phyloP scores from a whole-genome alignment of 169 alveolate species.

The Eimeria nieschulzi region DNA sequence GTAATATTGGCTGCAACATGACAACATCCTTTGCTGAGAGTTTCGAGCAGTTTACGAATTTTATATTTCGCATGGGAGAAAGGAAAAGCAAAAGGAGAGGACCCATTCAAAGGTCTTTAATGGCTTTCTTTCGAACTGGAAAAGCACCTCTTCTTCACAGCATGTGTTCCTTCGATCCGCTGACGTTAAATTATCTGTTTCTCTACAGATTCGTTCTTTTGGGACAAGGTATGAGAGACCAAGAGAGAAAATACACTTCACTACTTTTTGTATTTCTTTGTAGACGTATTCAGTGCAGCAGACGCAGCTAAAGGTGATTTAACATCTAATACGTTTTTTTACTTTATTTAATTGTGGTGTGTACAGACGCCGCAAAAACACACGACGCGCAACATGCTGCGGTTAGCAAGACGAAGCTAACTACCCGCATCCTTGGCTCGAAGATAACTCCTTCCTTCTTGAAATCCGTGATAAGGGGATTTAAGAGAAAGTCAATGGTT shows the following conservation, averaged over 20 bases:
- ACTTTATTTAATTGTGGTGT: neutral
- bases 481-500: neutral
- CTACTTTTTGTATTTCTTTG: no score
- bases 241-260: no score
- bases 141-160: neutral
- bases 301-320: no score
- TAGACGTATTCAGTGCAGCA: no score
- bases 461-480: neutral
- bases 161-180: slow-evolving; percentile 53
- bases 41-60: neutral
- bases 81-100: neutral
- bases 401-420: slow-evolving; percentile 12
- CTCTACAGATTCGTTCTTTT: slow-evolving; percentile 40
- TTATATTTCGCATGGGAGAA: neutral
- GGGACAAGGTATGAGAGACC: slow-evolving; percentile 25
- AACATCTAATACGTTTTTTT: no score
- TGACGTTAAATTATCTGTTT: slow-evolving; percentile 16
- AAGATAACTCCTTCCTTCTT: slow-evolving; percentile 19
- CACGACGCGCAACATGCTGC: slow-evolving; percentile 42
- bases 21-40: neutral
- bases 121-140: slow-evolving; percentile 42
- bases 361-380: slow-evolving; percentile 30
- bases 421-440: slow-evolving; percentile 2
- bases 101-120: slow-evolving; percentile 1
- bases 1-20: neutral